phyloP scores from a whole-genome alignment of 1,139 yeast genomes.

The Blastobotrys illinoisensis region DNA sequence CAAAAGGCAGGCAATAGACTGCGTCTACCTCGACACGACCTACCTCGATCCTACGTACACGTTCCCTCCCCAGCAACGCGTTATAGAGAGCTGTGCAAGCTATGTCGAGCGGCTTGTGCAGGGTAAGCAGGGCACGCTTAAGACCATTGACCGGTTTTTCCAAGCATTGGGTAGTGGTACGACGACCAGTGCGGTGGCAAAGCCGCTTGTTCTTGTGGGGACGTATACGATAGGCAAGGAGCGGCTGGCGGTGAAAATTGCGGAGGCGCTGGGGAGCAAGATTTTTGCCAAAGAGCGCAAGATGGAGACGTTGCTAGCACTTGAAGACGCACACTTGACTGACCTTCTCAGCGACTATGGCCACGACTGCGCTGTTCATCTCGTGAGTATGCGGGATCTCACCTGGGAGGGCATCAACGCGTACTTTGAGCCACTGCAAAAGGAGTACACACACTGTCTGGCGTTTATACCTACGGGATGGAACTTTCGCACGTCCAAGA shows the following conservation, averaged over 20 bases:
- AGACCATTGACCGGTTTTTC: constrained; percentile 20
- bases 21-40: constrained; percentile 61
- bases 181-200: constrained; percentile 1
- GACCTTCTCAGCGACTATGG: constrained; percentile 41
- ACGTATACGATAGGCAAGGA: constrained; percentile 93
- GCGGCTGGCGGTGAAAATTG: constrained; percentile 65
- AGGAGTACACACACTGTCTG: constrained; percentile 28
- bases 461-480: constrained; percentile 74
- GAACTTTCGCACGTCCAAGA: constrained; percentile 44
- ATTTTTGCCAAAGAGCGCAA: constrained; percentile 49
- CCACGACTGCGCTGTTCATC: constrained; percentile 54
- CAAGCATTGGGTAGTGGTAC: constrained; percentile 7
- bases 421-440: constrained; percentile 22
- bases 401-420: constrained; percentile 33
- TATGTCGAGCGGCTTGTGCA: constrained; percentile 43
- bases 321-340: constrained; percentile 38
- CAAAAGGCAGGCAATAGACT: constrained; percentile 29
- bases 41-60: constrained; percentile 68
- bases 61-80: constrained; percentile 72
- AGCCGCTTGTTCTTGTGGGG: constrained; percentile 64
- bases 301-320: constrained; percentile 40
- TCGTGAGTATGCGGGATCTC: constrained; percentile 56
- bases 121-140: constrained; percentile 11
- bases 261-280: constrained; percentile 47
- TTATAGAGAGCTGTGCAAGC: constrained; percentile 52